These are phyloP conservation scores for Aspergillus bridgeri DNA, from an alignment of 495 filamentous ascomycete species.

Conservation along the genomic window DNA sequence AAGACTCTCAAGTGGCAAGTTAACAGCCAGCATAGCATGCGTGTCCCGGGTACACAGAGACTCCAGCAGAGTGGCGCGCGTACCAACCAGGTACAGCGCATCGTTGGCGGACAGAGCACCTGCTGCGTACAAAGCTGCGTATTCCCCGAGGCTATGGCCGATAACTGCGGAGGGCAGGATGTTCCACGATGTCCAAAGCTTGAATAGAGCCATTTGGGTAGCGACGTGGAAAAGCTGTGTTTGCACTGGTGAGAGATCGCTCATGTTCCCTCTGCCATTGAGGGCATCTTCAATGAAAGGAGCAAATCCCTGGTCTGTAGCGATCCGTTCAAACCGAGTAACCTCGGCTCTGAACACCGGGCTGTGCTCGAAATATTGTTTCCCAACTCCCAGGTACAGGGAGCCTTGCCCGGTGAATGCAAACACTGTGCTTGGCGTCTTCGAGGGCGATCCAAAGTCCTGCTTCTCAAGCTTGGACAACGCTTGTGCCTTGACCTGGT, in stretches of 20 bases:
- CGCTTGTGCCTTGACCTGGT: constrained; percentile 30
- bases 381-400: constrained; percentile 62
- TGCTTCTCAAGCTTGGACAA: constrained; percentile 11
- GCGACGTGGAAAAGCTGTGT: constrained; percentile 75
- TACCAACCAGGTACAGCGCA: constrained; percentile 68
- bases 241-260: constrained; percentile 66
- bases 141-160: constrained; percentile 77
- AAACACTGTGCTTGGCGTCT: constrained; percentile 48
- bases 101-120: constrained; percentile 73
- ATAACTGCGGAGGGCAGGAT: constrained; percentile 72
- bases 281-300: constrained; percentile 64
- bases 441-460: constrained; percentile 40
- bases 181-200: constrained; percentile 77
- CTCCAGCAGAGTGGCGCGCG: constrained; percentile 67
- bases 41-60: constrained; percentile 66
- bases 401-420: constrained; percentile 57
- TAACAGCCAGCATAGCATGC: constrained; percentile 56
- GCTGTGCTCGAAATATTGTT: constrained; percentile 63
- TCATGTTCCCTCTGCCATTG: constrained; percentile 38
- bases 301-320: constrained; percentile 61
- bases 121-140: constrained; percentile 73
- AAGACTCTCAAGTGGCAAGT: constrained; percentile 26
- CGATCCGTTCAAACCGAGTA: constrained; percentile 65
- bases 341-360: constrained; percentile 68
- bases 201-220: constrained; percentile 81